Conservation (phyloP, 176 grass and related monocot genomes). For the Musa troglodytarum region DNA sequence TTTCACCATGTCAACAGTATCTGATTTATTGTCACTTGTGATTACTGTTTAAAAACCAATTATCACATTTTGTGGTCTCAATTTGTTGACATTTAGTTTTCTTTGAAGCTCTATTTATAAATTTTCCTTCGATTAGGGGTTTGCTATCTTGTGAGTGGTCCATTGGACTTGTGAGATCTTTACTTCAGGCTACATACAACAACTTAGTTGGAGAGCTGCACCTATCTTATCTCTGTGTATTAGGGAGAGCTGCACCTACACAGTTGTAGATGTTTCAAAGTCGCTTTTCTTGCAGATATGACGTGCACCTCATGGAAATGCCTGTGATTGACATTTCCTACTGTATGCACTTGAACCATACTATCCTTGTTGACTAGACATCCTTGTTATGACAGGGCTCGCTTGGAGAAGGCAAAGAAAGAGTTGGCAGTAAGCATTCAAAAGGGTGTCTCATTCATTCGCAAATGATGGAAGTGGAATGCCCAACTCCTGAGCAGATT, state of each 20-base stretch:
- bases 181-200: not conserved
- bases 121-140: not conserved
- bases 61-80: not conserved
- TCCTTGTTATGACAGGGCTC: slow-evolving; percentile 36
- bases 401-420: slow-evolving; percentile 85
- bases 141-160: not conserved
- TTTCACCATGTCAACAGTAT: not conserved
- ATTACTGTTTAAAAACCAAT: not conserved
- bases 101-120: too few species aligned
- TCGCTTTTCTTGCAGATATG: not conserved
- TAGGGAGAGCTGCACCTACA: not conserved
- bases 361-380: not conserved
- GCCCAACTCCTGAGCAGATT: not conserved
- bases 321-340: too few species aligned
- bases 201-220: not conserved
- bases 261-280: not conserved
- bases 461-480: slow-evolving; percentile 29
- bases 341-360: not conserved
- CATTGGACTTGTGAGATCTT: not conserved
- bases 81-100: not conserved
- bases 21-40: not conserved
- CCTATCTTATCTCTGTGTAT: not conserved
- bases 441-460: slow-evolving; percentile 72
- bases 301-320: not conserved
- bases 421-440: slow-evolving; percentile 71